Base-by-base conservation (phyloP, 2,329 filamentous ascomycete species). In the Aspergillus neoniger region DNA sequence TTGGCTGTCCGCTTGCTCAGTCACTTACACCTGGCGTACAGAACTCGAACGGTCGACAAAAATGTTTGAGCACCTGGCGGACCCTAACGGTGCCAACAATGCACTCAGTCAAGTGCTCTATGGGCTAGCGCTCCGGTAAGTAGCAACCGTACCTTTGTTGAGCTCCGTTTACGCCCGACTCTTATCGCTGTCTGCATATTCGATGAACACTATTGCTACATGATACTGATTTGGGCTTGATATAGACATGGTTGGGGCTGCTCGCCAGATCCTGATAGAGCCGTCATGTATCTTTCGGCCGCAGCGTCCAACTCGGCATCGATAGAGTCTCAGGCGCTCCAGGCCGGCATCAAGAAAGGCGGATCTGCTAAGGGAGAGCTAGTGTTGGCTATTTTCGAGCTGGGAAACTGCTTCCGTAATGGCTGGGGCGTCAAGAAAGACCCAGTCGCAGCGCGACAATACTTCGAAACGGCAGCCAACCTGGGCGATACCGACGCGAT, bases 391-490 rank as follows among this genome's bases (percentile, higher is more conserved):
- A 98, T 99, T 65, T 98, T 95, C 72, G 95, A 99, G 81, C 81
- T 99, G 70, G 80, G 78, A 17, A 82, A 82, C 65, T 81, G 85
- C 79, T 98, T 97, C 82, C 88, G 95, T 63, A 87, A 98, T 76
- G 95, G 92, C 57, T 98, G 94, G 94, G 95, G 95, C 52, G 89
- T 96, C 53, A 83, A 86, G 64, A 91, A 91, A 73, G 95, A 99
- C 75, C 85, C 92, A 38, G 83, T 91, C 55, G 95, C 95, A 50
- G 95, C 95, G 53, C 82, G 83, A 69, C 83, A 96, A 84, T 99
- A 98, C 77, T 99, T 98, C 77, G 94, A 98, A 79, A 97, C 94
- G 9, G 95, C 95, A 28, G 95, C 95, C 62, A 98, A 99, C 75
- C 80, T 99, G 67, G 95, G 95, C 63, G 95, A 99, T 77, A 91